Conservation (phyloP, 805 yeast genomes). For the Starmerella vaccinii region DNA sequence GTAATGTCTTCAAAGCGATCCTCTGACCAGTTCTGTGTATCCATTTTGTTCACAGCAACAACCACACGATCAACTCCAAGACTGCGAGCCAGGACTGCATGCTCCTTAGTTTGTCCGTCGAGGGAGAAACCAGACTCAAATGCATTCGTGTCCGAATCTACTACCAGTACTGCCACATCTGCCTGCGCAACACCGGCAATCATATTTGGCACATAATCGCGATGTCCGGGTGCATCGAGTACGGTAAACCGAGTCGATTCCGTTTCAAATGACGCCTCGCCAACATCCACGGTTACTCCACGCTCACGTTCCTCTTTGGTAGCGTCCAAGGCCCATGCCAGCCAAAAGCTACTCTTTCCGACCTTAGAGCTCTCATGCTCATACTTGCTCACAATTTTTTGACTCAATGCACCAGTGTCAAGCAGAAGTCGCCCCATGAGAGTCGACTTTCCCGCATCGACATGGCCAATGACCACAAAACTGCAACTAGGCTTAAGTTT, state of each 20-base stretch:
- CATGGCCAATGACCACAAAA: slow-evolving; percentile 79
- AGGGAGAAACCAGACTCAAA: slow-evolving; percentile 59
- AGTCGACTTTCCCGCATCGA: slow-evolving; percentile 78
- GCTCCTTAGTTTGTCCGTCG: slow-evolving; percentile 73
- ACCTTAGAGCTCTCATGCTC: slow-evolving; percentile 53
- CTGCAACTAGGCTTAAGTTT: slow-evolving; percentile 17
- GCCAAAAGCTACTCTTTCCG: slow-evolving; percentile 70
- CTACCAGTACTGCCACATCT: slow-evolving; percentile 60
- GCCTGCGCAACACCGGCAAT: slow-evolving; percentile 76
- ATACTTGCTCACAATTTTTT: slow-evolving; percentile 51
- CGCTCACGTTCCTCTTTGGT: slow-evolving; percentile 62
- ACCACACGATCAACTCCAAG: slow-evolving; percentile 54
- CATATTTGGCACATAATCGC: slow-evolving; percentile 76
- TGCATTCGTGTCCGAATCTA: slow-evolving; percentile 55
- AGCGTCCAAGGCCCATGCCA: slow-evolving; percentile 81
- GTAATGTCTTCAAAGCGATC: slow-evolving; percentile 44
- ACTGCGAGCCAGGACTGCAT: slow-evolving; percentile 55
- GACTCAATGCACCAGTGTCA: slow-evolving; percentile 57
- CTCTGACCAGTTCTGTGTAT: slow-evolving; percentile 48
- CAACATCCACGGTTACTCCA: slow-evolving; percentile 72
- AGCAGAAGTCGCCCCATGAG: slow-evolving; percentile 62
- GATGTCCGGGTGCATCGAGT: slow-evolving; percentile 78
- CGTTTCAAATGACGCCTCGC: slow-evolving; percentile 59
- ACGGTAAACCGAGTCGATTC: slow-evolving; percentile 47
- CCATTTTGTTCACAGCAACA: slow-evolving; percentile 63